Evolutionary conservation across 129 eudicot genomes (phyloP), one percentile per base, ranked within the genome.

Genomic region (Tagetes erecta): DNA sequence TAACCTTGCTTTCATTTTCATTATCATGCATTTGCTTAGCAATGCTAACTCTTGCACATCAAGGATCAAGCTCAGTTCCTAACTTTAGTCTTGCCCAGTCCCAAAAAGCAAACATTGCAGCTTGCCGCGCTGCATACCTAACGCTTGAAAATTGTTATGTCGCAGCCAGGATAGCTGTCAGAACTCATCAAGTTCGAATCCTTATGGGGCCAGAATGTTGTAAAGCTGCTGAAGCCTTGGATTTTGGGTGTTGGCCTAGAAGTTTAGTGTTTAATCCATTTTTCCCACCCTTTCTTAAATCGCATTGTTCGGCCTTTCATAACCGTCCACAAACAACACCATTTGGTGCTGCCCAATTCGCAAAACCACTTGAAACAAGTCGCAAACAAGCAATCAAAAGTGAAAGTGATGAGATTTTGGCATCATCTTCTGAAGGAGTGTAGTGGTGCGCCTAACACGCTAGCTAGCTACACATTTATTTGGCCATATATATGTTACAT

Each of bases 131-230:
- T 11, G 74, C 83, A 27, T 73, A 40, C 7, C 4, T 72, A 51
- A 67, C 27, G 12, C 14, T 73, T 1, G 82, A 76, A 67, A 80
- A 70, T 55, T 82, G 86, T 63, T 72, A 65, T 82, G 2, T 11
- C 10, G 82, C 73, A 60, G 6, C 42, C 57, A 11, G 44, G 8
- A 63, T 53, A 46, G 67, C 53, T 49, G 72, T 27, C 3, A 44
- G 37, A 30, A 44, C 52, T 20, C 76, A 80, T 42, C 76, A 82
- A 82, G 46, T 44, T 72, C 69, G 78, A 72, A 57, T 72, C 31
- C 20, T 69, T 12, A 6, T 74, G 8, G 85, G 82, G 31, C 79
- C 80, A 2, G 65, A 9, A 33, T 82, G 85, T 77, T 82, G 85
- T 57, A 47, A 20, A 69, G 82, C 80, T 14, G 82, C 70, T 56